Base-by-base conservation (phyloP, 768 basidiomycete genomes). In the Rhizopogon roseolus region DNA sequence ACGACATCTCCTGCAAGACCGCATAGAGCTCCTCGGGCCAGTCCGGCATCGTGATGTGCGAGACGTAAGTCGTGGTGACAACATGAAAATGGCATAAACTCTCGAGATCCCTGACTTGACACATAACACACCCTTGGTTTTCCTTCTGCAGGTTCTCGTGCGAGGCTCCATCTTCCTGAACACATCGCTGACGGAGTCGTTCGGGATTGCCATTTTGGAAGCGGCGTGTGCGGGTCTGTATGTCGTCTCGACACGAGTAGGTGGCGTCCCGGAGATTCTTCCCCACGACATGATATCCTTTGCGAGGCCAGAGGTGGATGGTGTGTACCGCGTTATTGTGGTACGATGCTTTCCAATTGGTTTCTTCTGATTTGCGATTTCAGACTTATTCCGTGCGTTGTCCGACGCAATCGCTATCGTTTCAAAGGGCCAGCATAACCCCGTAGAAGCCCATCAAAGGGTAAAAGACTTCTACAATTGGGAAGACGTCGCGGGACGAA, bases 171-270 rank as follows among this genome's bases (percentile, higher is more conserved):
- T 99, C 56, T 99, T 88, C 71, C 77, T 99, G 75, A 97, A 95
- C 64, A 95, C 97, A 0, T 95, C 93, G 0, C 78, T 98, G 25
- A 98, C 96, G 1, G 97, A 98, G 66, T 82, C 97, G 0, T 99
- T 98, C 60, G 96, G 97, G 0, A 98, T 96, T 59, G 91, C 90
- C n/a, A 94, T 96, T 58, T 80, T 99, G 41, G 97, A 99, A 73
- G 97, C 96, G 0, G 97, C 97, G 0, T 95, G 91, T 58, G 85
- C 93, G 0, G 96, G 97, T 1, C 77, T 98, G 14, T 96, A 96
- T 64, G 88, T 98, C 48, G 96, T 98, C 46, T 87, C 87, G 40
- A 98, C 97, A 0, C 83, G 85, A 41, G 96, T 98, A 0, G 97
- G 97, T 0, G 97, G 97, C 1, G 91, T 98, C 0, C 93, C 96